Evolutionary conservation across 306 rosid genomes (phyloP).

Genomic region (Crataegus laevigata): DNA sequence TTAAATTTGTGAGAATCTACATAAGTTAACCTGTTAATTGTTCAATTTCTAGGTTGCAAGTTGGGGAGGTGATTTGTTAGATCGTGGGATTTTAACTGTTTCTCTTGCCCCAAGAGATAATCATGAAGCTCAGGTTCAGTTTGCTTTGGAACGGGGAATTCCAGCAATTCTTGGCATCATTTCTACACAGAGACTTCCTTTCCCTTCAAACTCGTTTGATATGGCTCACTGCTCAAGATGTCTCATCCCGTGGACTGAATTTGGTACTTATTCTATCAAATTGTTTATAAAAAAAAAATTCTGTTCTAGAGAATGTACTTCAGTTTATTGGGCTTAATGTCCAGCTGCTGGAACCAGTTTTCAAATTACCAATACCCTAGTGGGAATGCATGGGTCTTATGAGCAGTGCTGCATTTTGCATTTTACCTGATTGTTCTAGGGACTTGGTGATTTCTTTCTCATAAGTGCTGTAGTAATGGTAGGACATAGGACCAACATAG

Average conservation of each 20-base stretch:
- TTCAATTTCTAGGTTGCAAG: slow-evolving; percentile 75
- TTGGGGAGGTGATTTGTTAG: slow-evolving; percentile 99
- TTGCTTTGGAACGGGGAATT: slow-evolving; percentile 96
- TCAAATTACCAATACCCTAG: not conserved
- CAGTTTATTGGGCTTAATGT: not conserved
- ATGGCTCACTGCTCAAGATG: slow-evolving; percentile 99
- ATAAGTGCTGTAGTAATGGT: not conserved
- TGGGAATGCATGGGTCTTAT: too few species aligned
- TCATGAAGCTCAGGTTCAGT: slow-evolving; percentile 99
- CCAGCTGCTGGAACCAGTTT: not conserved
- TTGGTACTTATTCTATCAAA: slow-evolving; percentile 48
- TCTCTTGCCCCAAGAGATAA: slow-evolving; percentile 99
- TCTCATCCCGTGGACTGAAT: slow-evolving; percentile 99
- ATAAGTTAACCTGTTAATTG: slow-evolving; percentile 14
- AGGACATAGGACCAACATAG: not conserved
- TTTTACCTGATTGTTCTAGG: not conserved
- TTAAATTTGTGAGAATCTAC: not conserved
- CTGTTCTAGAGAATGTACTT: slow-evolving; percentile 1
- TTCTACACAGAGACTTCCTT: slow-evolving; percentile 95
- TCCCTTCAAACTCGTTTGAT: slow-evolving; percentile 88
- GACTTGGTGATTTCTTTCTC: not conserved
- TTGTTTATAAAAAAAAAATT: not conserved
- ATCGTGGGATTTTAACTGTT: slow-evolving; percentile 76
- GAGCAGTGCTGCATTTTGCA: not conserved
- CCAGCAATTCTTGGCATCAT: slow-evolving; percentile 96